Evolutionary conservation across 352 stramenopile species (phyloP).

Genomic region (Globisporangium iwayamae): DNA sequence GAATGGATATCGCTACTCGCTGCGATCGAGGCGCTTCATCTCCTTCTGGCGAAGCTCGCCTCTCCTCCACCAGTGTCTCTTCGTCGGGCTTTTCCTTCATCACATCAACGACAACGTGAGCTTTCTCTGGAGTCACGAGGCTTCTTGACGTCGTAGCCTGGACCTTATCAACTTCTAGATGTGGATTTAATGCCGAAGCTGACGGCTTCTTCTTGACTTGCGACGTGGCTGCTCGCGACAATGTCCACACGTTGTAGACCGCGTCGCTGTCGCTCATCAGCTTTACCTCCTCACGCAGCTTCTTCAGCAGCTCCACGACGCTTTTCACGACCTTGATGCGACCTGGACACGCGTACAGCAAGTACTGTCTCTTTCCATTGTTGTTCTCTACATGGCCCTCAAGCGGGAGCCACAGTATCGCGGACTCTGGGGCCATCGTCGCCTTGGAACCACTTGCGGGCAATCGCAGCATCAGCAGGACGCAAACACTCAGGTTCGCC

Average conservation of each 20-base stretch:
- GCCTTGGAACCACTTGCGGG: too few relatives aligned
- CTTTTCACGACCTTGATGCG: slow-evolving; percentile 66
- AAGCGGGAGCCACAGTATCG: slow-evolving; percentile 43
- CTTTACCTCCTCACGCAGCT: slow-evolving; percentile 47
- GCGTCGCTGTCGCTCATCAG: slow-evolving; percentile 18
- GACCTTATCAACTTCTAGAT: neutral
- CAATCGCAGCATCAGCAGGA: slow-evolving; percentile 28
- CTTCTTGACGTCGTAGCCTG: neutral
- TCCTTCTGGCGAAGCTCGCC: neutral
- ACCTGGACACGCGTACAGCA: slow-evolving; percentile 63
- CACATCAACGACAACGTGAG: neutral
- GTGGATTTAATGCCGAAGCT: neutral
- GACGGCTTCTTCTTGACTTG: slow-evolving; percentile 4
- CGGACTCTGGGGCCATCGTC: slow-evolving; percentile 17
- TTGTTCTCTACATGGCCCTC: slow-evolving; percentile 1
- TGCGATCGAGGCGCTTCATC: neutral
- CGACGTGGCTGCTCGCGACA: slow-evolving; percentile 9
- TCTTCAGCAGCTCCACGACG: slow-evolving; percentile 42
- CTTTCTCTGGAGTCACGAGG: neutral
- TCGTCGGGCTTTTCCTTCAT: neutral
- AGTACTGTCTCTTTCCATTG: slow-evolving; percentile 25
- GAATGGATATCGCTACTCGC: neutral
- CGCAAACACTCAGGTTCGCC: slow-evolving; percentile 25
- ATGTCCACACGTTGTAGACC: slow-evolving; percentile 41
- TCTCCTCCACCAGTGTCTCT: neutral